Evolutionary conservation across 2,329 filamentous ascomycete genomes (phyloP).

Genomic region (Cytospora paraplurivora): DNA sequence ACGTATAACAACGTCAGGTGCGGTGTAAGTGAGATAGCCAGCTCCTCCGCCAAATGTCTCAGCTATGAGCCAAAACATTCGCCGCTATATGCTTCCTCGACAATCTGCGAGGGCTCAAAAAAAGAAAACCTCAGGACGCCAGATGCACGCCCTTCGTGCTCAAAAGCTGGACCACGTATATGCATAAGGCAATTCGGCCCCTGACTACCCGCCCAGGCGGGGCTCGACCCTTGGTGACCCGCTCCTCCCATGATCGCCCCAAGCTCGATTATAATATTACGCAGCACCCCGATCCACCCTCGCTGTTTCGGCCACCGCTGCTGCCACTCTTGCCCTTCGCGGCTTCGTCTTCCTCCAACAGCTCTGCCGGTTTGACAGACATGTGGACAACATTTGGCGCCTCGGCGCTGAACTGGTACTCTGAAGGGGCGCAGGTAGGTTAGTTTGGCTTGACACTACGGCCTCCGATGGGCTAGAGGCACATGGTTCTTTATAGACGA

Average conservation of each 20-base stretch:
- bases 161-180: neutral
- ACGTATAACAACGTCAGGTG: slow-evolving; percentile 21
- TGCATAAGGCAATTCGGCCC: neutral
- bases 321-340: slow-evolving; percentile 62
- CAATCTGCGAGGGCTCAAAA: neutral
- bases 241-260: neutral
- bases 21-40: slow-evolving; percentile 2
- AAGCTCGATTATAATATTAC: slow-evolving; percentile 49
- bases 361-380: slow-evolving; percentile 85
- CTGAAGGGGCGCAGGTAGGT: slow-evolving; percentile 46
- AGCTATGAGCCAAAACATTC: neutral
- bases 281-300: slow-evolving; percentile 50
- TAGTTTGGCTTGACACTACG: neutral
- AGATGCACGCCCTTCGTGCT: neutral
- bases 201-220: neutral
- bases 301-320: slow-evolving; percentile 44
- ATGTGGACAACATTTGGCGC: slow-evolving; percentile 89
- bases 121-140: neutral
- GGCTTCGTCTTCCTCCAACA: slow-evolving; percentile 78
- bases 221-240: neutral
- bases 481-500: slow-evolving; percentile 25
- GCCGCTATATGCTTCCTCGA: slow-evolving; percentile 6
- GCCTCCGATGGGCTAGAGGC: neutral
- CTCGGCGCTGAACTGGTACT: slow-evolving; percentile 76
- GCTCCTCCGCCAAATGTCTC: slow-evolving; percentile 1